These are phyloP conservation scores for Dictyostelium firmibasis DNA, from an alignment of 78 protist genomes.

Conservation along the genomic window DNA sequence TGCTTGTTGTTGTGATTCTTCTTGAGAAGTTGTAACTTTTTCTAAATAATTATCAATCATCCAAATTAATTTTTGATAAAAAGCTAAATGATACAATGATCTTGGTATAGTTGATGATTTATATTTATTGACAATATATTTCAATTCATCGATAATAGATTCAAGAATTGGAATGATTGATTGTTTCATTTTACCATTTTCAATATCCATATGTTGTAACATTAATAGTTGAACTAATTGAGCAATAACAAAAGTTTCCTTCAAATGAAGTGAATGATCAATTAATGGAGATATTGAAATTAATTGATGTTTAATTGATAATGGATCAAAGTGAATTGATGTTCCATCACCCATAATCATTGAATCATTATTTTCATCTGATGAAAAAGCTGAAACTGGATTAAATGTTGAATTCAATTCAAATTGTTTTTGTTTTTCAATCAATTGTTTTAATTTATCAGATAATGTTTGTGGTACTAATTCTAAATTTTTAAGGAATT, in stretches of 20 bases:
- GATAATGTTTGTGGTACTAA: constrained; percentile 1
- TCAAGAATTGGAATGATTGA: not conserved
- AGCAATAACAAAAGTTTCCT: not conserved
- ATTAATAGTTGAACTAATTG: constrained; percentile 1
- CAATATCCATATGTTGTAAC: constrained; percentile 2
- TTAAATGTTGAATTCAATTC: not conserved
- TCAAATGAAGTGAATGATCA: not conserved
- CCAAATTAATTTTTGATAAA: constrained; percentile 59
- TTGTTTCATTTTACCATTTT: constrained; percentile 16
- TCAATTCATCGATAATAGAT: not conserved
- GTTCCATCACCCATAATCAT: not conserved
- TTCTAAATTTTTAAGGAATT: not conserved
- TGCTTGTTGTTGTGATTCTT: not conserved
- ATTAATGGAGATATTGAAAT: not conserved
- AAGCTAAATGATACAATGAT: constrained; percentile 29
- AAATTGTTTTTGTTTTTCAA: constrained; percentile 3
- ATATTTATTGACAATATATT: not conserved
- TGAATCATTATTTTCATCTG: not conserved
- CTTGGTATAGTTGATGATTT: constrained; percentile 15
- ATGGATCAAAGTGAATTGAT: constrained; percentile 20
- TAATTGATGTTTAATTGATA: constrained; percentile 11
- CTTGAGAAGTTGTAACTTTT: not conserved
- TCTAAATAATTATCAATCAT: constrained; percentile 38
- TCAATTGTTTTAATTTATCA: constrained; percentile 2
- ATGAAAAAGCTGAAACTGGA: not conserved